These are phyloP conservation scores for Sodiomyces alkalinus DNA, from an alignment of 2,329 filamentous ascomycete genomes.

Conservation along the genomic window DNA sequence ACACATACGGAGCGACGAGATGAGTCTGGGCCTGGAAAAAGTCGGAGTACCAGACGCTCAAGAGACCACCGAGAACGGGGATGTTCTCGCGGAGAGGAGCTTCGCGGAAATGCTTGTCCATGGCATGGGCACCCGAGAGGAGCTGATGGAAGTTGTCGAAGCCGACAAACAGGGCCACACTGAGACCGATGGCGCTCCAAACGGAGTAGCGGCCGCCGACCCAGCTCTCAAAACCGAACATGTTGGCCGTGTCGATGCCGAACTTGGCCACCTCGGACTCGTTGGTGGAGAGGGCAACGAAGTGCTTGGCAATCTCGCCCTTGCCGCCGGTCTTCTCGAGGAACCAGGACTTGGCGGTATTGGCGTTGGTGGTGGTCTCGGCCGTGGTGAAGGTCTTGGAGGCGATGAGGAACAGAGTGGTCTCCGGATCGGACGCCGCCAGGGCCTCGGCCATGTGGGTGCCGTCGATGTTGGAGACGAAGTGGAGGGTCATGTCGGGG, in stretches of 20 bases:
- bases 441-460: conserved; percentile 95
- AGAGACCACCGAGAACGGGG: conserved; percentile 73
- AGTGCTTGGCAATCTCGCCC: conserved; percentile 93
- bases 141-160: conserved; percentile 97
- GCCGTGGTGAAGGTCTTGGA: conserved; percentile 99
- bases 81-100: conserved; percentile 91
- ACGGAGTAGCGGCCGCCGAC: conserved; percentile 97
- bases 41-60: conserved; percentile 98
- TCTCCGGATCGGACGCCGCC: conserved; percentile 79
- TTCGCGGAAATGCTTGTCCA: conserved; percentile 96
- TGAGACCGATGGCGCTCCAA: conserved; percentile 95
- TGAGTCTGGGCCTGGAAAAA: conserved; percentile 98
- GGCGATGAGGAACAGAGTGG: conserved; percentile 94
- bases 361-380: conserved; percentile 93
- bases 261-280: conserved; percentile 93
- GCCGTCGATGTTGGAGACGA: conserved; percentile 98
- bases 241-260: conserved; percentile 96
- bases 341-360: conserved; percentile 96
- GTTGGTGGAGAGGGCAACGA: conserved; percentile 95
- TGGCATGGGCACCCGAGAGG: conserved; percentile 83
- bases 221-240: conserved; percentile 99
- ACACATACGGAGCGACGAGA: conserved; percentile 75
- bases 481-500: conserved; percentile 78
- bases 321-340: conserved; percentile 61
- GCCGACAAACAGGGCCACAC: conserved; percentile 86